Percentiles rank a stretch among this genome's conserved stretches.
Evolutionary conservation across 306 rosid genomes (phyloP).

Genomic region (Cicer judaicum): DNA sequence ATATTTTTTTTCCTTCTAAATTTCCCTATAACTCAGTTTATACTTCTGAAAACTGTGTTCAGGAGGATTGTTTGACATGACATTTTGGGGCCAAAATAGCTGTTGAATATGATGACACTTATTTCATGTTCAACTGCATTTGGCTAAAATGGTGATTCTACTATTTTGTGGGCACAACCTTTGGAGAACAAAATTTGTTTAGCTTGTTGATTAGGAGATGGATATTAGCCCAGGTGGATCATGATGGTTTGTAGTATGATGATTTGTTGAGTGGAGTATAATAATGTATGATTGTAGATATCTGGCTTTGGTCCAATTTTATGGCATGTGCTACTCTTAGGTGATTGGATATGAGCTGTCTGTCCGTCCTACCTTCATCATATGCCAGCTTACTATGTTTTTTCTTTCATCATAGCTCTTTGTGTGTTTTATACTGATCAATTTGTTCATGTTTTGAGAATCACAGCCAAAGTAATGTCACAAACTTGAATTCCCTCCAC

Average conservation of each 20-base stretch:
- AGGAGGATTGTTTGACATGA: conserved; percentile 21
- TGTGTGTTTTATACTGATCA: neutral
- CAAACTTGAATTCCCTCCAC: too few relatives aligned
- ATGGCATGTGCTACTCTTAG: conserved; percentile 38
- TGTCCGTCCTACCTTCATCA: conserved; percentile 35
- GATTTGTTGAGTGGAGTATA: conserved; percentile 43
- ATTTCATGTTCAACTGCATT: conserved; percentile 35
- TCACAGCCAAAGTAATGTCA: neutral
- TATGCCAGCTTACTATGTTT: conserved; percentile 16
- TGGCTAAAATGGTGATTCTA: conserved; percentile 34
- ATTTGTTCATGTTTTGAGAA: conserved; percentile 14
- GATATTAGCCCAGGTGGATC: conserved; percentile 38
- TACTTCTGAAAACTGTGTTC: neutral
- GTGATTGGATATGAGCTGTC: conserved; percentile 47
- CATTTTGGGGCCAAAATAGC: conserved; percentile 27
- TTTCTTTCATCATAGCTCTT: neutral
- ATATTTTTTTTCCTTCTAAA: neutral
- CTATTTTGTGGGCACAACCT: conserved; percentile 39
- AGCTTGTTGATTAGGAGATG: conserved; percentile 36
- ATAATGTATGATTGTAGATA: conserved; percentile 40
- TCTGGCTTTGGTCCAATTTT: conserved; percentile 36
- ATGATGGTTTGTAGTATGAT: conserved; percentile 47
- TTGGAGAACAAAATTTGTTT: conserved; percentile 25
- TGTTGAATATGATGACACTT: conserved; percentile 28
- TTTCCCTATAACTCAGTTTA: neutral